Base-by-base conservation (phyloP, 1,139 yeast species). In the Pneumocystis canis region DNA sequence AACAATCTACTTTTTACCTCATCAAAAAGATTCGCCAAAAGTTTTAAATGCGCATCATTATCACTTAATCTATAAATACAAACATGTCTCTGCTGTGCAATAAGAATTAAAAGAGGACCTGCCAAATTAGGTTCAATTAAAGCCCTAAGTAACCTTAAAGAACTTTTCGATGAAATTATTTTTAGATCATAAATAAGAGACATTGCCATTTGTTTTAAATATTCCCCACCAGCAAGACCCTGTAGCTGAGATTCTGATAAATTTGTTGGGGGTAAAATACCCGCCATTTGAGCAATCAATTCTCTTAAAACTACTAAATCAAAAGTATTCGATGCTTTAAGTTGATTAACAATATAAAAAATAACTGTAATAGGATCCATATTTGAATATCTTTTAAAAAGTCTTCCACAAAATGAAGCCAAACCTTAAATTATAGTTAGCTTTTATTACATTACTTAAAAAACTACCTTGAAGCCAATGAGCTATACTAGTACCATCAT, bases 401-500 rank as follows among this genome's bases (percentile, higher is more conserved):
- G 69, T 37, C 72, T 71, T 1, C 76, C 77, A 3, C 76, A 73
- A 63, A 76, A 76, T 9, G 72, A 69, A 0, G 78, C 54, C 54
- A 47, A 25, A 47, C 54, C 54, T 47, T 47, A 7, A 47, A 71
- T 60, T 75, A 70, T 16, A 76, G 75, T 28, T 86, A 84, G 0
- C 31, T 47, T 35, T 25, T 47, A 47, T 47, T 25, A 47, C 31
- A 47, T 47, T 47, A 47, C 7, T 47, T 25, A 25, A 47, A 20
- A 47, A 64, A n/a, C 62, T 57, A 69, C 71, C 74, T 70, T 85
- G 95, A 47, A 89, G 80, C 97, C 97, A 92, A 71, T 83, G 85
- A 28, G 88, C 79, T 66, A 87, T 94, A 69, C 84, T 82, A 65
- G 90, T 75, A 4, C 97, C 97, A 73, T 89, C 92, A 20, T 74